A percentile compares a stretch with the other conserved stretches of the same genome.
Conservation (phyloP, 495 filamentous ascomycete species). For the Daldinia childiae region DNA sequence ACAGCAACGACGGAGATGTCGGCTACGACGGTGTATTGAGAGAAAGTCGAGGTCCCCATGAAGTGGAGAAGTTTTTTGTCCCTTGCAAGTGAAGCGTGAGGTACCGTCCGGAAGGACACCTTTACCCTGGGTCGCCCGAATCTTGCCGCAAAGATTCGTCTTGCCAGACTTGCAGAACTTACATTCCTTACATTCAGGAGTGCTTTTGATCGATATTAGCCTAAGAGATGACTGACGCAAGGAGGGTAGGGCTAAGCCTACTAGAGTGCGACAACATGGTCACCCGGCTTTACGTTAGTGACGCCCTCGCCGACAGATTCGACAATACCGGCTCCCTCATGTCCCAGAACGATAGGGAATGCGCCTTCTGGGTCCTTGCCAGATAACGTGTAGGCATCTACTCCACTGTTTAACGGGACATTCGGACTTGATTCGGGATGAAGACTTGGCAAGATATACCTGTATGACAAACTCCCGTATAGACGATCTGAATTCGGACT, state of each 20-base stretch:
- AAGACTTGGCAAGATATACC: conserved; percentile 62
- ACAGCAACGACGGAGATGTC: conserved; percentile 98
- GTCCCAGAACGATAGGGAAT: conserved; percentile 94
- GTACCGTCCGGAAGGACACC: conserved; percentile 99
- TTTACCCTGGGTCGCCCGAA: conserved; percentile 93
- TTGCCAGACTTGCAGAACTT: conserved; percentile 99
- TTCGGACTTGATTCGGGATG: conserved; percentile 42
- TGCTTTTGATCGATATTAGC: conserved; percentile 62
- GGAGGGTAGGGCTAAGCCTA: conserved; percentile 54
- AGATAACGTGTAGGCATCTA: conserved; percentile 97
- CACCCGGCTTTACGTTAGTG: conserved; percentile 89
- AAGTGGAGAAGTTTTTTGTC: conserved; percentile 96
- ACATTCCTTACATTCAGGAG: conserved; percentile 95
- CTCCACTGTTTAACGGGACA: conserved; percentile 30
- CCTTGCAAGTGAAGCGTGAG: conserved; percentile 91
- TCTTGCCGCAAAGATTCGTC: conserved; percentile 99
- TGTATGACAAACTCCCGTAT: conserved; percentile 98
- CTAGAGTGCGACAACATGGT: conserved; percentile 97
- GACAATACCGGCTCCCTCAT: conserved; percentile 96
- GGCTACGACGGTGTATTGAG: conserved; percentile 97
- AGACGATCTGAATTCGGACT: conserved; percentile 94
- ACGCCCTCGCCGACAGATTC: conserved; percentile 97
- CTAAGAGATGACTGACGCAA: neutral
- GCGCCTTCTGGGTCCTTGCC: conserved; percentile 98
- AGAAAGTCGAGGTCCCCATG: conserved; percentile 99